Base-by-base conservation (phyloP, 495 filamentous ascomycete genomes). In the Cudoniella acicularis region DNA sequence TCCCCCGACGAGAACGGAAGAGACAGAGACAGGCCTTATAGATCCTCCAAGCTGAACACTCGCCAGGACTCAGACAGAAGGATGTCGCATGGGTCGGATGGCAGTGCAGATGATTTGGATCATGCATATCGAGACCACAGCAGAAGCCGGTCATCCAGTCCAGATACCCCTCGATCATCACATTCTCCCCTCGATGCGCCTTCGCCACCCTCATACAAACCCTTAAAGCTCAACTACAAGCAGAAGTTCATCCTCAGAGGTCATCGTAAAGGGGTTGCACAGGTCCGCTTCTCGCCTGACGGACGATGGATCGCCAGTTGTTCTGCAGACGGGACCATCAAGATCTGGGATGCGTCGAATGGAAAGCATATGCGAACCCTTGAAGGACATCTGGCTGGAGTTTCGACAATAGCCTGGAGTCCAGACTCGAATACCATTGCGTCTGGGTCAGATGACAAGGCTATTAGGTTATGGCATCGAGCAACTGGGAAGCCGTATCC, bases 381-480 rank as follows among this genome's bases (percentile, higher is more conserved):
- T n/a, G 87, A 95, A 66, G 94, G 91, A 23, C 94, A 98, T 74
- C 80, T 96, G 60, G 91, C 94, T 0, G 94, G 94, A 59, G 83
- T 98, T 11, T 93, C 89, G 0, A 91, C 90, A 23, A 77, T 98
- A 21, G 86, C 92, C 26, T 98, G 94, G 94, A 82, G 85, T 49
- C 93, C 95, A 1, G 91, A 96, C 71, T 90, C 87, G 41, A 80
- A 85, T 63, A 88, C 86, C 1, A 79, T 98, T 47, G 95, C 92
- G 0, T 92, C 91, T 17, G 94, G 94, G 10, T 92, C 88, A 23
- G 94, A 98, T 70, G 94, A 98, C 78, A 98, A 98, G 70, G 86
- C 89, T 0, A 97, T 98, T 57, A 83, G 94, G 1, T 77, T 98
- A 3, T 98, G 94, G 94, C 88, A 96, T 70, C 79, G 90, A 17